Evolutionary conservation across 106 monocot genomes (phyloP).

Genomic region (Allium cepa): DNA sequence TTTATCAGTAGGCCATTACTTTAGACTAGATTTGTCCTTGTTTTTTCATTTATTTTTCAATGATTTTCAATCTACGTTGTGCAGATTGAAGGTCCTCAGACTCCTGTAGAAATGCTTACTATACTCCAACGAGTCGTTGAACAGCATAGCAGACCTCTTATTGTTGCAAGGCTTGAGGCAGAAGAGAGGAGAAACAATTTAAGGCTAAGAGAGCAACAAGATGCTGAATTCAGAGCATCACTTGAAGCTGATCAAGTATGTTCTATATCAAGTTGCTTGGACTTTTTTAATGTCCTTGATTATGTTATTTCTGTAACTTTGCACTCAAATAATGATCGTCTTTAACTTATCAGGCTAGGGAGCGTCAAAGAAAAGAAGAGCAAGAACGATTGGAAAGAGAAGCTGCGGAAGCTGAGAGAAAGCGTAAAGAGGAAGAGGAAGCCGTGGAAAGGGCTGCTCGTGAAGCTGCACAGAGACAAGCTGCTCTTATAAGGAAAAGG

Average conservation of each 20-base stretch:
- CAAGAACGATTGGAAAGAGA: conserved; percentile 72
- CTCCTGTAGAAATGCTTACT: conserved; percentile 73
- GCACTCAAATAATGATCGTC: too few relatives aligned
- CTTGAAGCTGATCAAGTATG: conserved; percentile 90
- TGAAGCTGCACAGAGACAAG: conserved; percentile 86
- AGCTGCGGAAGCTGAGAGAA: conserved; percentile 80
- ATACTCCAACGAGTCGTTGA: conserved; percentile 78
- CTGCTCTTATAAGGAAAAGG: conserved; percentile 66
- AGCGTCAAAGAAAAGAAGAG: conserved; percentile 71
- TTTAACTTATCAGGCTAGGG: conserved; percentile 55
- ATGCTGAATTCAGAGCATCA: conserved; percentile 84
- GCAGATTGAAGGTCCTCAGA: conserved; percentile 74
- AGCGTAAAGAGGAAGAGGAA: conserved; percentile 65
- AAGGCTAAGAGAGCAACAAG: conserved; percentile 88
- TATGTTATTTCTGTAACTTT: too few relatives aligned
- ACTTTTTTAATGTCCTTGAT: too few relatives aligned
- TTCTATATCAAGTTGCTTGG: too few relatives aligned
- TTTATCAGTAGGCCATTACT: too few relatives aligned
- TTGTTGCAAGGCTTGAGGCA: conserved; percentile 67
- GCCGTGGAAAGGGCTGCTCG: conserved; percentile 50
- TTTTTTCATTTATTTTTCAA: too few relatives aligned
- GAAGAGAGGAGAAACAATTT: conserved; percentile 80
- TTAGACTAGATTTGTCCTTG: too few relatives aligned
- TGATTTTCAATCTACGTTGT: not conserved
- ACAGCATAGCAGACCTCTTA: conserved; percentile 47